Evolutionary conservation across 2,329 filamentous ascomycete species (phyloP).

Genomic region (Cercospora sojina): DNA sequence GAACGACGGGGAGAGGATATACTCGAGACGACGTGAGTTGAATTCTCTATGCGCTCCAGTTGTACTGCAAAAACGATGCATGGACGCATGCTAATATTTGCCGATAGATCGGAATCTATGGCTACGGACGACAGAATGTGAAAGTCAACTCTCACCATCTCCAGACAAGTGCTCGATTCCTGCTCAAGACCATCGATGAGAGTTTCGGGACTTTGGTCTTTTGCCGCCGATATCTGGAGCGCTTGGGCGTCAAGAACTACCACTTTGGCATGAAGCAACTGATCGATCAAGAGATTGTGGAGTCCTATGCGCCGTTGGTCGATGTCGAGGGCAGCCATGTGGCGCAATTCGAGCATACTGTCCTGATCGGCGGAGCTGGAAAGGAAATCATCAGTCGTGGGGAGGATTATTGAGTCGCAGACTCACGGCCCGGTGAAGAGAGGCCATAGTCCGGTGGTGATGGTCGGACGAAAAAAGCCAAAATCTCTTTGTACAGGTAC

Average conservation of each 20-base stretch:
- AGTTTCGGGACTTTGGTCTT: conserved; percentile 93
- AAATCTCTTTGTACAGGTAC: conserved; percentile 4
- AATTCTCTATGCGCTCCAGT: neutral
- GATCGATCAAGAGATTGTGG: conserved; percentile 77
- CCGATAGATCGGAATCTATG: conserved; percentile 70
- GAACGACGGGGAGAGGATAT: conserved; percentile 85
- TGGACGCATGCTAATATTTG: neutral
- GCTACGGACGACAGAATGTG: conserved; percentile 72
- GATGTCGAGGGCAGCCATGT: conserved; percentile 95
- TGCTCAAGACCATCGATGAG: conserved; percentile 89
- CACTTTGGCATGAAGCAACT: conserved; percentile 85
- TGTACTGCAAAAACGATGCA: neutral
- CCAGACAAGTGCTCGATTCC: conserved; percentile 76
- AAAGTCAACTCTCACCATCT: conserved; percentile 71
- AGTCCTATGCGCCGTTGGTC: conserved; percentile 83
- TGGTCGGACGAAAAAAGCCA: neutral
- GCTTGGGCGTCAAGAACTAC: conserved; percentile 93
- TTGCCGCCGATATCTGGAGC: conserved; percentile 85
- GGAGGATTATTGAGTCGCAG: conserved; percentile 12
- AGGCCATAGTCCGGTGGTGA: neutral
- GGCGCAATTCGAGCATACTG: conserved; percentile 80
- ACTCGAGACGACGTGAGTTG: conserved; percentile 74
- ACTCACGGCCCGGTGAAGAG: neutral
- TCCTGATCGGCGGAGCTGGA: conserved; percentile 14
- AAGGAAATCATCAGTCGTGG: conserved; percentile 21